Conservation (phyloP, 169 alveolate species). For the Haemoproteus tartakovskyi region DNA sequence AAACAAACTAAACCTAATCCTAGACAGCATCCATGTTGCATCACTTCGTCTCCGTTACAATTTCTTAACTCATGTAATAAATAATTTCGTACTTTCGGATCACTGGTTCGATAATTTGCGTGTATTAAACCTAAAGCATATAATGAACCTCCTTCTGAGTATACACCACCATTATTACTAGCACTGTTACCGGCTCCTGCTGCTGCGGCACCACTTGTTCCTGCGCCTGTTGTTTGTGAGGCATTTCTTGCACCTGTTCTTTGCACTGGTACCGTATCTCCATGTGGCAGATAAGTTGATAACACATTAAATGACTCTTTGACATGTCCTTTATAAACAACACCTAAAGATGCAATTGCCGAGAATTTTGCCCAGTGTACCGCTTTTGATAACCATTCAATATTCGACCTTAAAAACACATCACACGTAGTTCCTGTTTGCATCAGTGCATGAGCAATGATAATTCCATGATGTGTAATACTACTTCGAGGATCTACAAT, state of each 20-base stretch:
- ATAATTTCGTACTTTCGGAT: conserved; percentile 76
- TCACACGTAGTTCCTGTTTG: conserved; percentile 96
- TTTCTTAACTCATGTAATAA: conserved; percentile 81
- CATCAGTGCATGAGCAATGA: conserved; percentile 89
- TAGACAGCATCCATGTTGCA: conserved; percentile 96
- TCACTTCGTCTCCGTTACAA: conserved; percentile 69
- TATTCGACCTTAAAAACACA: conserved; percentile 89
- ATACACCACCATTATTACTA: no score
- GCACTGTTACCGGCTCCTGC: no score
- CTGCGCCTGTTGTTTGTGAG: no score
- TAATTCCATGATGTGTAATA: conserved; percentile 89
- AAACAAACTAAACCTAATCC: conserved; percentile 94
- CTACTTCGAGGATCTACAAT: conserved; percentile 76
- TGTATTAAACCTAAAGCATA: conserved; percentile 94
- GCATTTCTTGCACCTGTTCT: no score
- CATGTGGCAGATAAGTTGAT: conserved; percentile 38
- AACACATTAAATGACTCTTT: conserved; percentile 52
- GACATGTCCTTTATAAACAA: conserved; percentile 87
- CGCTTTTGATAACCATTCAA: conserved; percentile 94
- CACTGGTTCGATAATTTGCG: conserved; percentile 83
- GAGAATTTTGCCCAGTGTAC: conserved; percentile 95
- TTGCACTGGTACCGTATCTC: no score
- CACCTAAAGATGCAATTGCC: conserved; percentile 97
- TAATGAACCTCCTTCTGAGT: conserved; percentile 95
- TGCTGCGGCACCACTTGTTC: no score